These are phyloP conservation scores for Panicum miliaceum DNA, from an alignment of 176 grass and related monocot genomes.

Conservation along the genomic window DNA sequence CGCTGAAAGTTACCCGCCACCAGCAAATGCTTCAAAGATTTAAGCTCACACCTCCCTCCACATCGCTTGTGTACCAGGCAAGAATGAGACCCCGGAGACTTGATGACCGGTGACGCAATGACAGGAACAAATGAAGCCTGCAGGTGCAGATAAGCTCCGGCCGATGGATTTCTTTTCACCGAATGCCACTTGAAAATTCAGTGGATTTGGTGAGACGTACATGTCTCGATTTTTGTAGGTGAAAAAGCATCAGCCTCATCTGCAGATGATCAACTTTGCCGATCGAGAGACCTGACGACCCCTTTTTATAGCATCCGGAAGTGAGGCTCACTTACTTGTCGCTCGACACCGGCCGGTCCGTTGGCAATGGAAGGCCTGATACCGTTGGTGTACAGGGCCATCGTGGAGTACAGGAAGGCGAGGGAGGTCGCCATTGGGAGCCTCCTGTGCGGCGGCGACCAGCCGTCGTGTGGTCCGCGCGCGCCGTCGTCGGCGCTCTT, in stretches of 20 bases:
- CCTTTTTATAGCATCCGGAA: slow-evolving; percentile 43
- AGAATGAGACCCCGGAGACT: slow-evolving; percentile 12
- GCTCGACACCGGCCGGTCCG: neutral
- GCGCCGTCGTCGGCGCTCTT: neutral
- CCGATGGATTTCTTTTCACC: neutral
- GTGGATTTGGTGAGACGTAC: slow-evolving; percentile 58
- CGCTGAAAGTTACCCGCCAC: slow-evolving; percentile 47
- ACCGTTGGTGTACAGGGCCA: slow-evolving; percentile 50
- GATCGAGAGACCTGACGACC: neutral
- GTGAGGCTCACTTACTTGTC: slow-evolving; percentile 31
- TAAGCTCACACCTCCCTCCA: slow-evolving; percentile 38
- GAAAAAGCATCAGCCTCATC: slow-evolving; percentile 22
- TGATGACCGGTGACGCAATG: slow-evolving; percentile 18
- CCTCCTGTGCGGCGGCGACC: neutral
- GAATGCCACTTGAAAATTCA: slow-evolving; percentile 36
- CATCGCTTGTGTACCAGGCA: neutral
- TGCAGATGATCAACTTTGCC: neutral
- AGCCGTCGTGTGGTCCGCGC: neutral
- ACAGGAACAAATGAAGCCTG: neutral
- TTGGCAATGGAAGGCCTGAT: slow-evolving; percentile 51
- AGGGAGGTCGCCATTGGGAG: slow-evolving; percentile 24
- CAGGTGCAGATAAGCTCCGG: slow-evolving; percentile 33
- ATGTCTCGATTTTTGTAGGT: slow-evolving; percentile 28
- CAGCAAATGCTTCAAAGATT: slow-evolving; percentile 42
- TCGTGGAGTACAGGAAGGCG: slow-evolving; percentile 42